A percentile compares a stretch with the other conserved stretches of the same genome.
These are phyloP conservation scores for Gamsiella multidivaricata DNA, from an alignment of 192 early-diverging fungal genomes.

Conservation along the genomic window DNA sequence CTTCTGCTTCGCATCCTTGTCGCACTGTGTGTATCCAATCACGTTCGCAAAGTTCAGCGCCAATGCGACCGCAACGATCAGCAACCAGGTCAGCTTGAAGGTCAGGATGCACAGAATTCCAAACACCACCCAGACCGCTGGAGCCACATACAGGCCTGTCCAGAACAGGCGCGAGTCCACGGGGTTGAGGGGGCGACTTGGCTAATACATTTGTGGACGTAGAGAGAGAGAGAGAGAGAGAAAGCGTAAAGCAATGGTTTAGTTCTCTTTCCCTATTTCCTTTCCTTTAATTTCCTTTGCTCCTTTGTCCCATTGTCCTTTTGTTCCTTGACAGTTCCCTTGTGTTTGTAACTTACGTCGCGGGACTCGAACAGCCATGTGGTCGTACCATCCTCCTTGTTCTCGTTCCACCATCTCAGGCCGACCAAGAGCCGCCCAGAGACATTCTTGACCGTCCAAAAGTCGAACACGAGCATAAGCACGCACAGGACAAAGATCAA, in stretches of 20 bases:
- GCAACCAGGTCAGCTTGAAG: slow-evolving; percentile 82
- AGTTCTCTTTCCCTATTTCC: too few species aligned
- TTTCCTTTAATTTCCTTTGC: not conserved
- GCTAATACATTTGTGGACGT: slow-evolving; percentile 53
- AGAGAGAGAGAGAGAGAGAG: not conserved
- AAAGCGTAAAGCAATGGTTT: too few species aligned
- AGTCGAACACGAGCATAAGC: slow-evolving; percentile 94
- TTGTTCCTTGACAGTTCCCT: not conserved
- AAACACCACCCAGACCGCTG: slow-evolving; percentile 85
- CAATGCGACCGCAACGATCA: slow-evolving; percentile 89
- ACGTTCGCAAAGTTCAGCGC: slow-evolving; percentile 91
- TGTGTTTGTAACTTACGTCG: slow-evolving; percentile 71
- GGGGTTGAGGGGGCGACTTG: slow-evolving; percentile 76
- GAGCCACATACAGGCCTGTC: slow-evolving; percentile 87
- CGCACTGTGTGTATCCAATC: slow-evolving; percentile 94
- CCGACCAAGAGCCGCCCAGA: slow-evolving; percentile 96
- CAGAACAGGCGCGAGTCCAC: slow-evolving; percentile 96
- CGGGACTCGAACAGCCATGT: slow-evolving; percentile 97
- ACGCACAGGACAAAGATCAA: slow-evolving; percentile 92
- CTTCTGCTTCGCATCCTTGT: slow-evolving; percentile 88
- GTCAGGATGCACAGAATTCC: slow-evolving; percentile 81
- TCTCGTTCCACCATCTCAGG: slow-evolving; percentile 99
- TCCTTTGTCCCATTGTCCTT: too few species aligned
- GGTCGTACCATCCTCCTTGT: slow-evolving; percentile 93
- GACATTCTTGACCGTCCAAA: slow-evolving; percentile 99